A percentile compares a stretch with the other conserved stretches of the same genome.
These are phyloP conservation scores for Calonectria pauciramosa DNA, from an alignment of 2,329 filamentous ascomycete genomes.

Conservation along the genomic window DNA sequence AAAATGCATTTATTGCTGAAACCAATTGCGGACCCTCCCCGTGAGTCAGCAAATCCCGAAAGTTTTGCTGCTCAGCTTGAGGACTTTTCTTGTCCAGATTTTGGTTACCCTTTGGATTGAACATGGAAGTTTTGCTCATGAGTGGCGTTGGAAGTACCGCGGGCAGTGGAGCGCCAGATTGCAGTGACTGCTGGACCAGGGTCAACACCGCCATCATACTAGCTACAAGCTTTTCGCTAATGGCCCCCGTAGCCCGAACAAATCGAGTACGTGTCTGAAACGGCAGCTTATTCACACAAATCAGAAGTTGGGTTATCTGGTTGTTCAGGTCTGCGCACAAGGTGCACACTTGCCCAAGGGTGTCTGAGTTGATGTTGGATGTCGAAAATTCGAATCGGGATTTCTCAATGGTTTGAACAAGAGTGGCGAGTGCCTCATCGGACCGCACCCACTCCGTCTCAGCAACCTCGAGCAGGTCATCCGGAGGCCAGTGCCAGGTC, in stretches of 20 bases:
- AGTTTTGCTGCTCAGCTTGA: neutral
- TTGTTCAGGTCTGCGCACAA: neutral
- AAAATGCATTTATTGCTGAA: neutral
- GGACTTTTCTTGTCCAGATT: neutral
- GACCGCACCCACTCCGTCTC: neutral
- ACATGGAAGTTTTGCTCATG: neutral
- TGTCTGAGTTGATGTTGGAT: neutral
- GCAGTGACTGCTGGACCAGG: neutral
- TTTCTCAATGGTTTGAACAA: neutral
- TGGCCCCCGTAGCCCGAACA: neutral
- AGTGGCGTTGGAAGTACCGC: neutral
- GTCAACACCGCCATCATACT: neutral
- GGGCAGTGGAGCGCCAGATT: neutral
- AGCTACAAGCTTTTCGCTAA: neutral
- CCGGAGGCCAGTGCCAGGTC: neutral
- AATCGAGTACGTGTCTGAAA: neutral
- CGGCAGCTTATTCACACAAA: neutral
- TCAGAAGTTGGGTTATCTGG: neutral
- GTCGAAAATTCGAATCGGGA: neutral
- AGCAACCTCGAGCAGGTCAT: neutral
- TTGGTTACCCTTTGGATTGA: neutral
- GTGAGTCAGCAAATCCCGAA: neutral
- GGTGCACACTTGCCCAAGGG: neutral
- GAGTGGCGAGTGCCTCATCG: neutral
- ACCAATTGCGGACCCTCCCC: neutral